phyloP scores from a whole-genome alignment of 1,284 basidiomycete genomes.

The Microbotryum violaceum region DNA sequence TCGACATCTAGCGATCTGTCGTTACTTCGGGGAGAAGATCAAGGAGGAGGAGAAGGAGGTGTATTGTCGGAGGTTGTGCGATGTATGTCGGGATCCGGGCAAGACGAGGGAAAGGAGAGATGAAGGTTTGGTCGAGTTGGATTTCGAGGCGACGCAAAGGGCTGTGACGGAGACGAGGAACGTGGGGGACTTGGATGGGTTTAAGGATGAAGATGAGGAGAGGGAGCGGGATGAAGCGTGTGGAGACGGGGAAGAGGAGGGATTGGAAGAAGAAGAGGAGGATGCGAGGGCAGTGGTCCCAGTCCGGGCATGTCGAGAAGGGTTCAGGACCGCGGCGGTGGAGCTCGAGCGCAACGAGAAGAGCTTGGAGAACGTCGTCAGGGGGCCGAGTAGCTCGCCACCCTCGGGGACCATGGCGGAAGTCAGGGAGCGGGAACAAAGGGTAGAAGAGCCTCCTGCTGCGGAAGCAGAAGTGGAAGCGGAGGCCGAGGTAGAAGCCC shows the following conservation, averaged over 20 bases:
- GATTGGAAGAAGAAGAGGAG: constrained; percentile 13
- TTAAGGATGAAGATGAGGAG: constrained; percentile 3
- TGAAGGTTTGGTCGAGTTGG: constrained; percentile 5
- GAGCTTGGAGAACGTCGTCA: background rate
- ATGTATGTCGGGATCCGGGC: constrained; percentile 63
- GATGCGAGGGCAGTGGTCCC: background rate
- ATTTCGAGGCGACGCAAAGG: constrained; percentile 9
- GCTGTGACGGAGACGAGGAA: background rate
- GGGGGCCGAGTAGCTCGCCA: background rate
- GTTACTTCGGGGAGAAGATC: constrained; percentile 71
- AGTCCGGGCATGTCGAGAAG: background rate
- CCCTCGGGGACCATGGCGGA: background rate
- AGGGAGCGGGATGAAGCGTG: background rate
- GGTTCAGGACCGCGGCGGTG: constrained; percentile 1
- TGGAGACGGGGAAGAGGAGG: background rate
- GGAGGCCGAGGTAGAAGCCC: background rate
- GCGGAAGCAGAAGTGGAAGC: background rate
- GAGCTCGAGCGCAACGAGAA: constrained; percentile 2
- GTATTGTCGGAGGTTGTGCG: constrained; percentile 74
- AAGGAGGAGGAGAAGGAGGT: constrained; percentile 48
- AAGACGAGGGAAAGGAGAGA: constrained; percentile 1
- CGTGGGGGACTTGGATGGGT: background rate
- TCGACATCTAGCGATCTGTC: constrained; percentile 61
- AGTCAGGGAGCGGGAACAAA: background rate
- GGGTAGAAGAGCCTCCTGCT: background rate